A percentile compares a stretch with the other conserved stretches of the same genome.
phyloP scores from a whole-genome alignment of 73 alveolate species.

The Paramecium pentaurelia region DNA sequence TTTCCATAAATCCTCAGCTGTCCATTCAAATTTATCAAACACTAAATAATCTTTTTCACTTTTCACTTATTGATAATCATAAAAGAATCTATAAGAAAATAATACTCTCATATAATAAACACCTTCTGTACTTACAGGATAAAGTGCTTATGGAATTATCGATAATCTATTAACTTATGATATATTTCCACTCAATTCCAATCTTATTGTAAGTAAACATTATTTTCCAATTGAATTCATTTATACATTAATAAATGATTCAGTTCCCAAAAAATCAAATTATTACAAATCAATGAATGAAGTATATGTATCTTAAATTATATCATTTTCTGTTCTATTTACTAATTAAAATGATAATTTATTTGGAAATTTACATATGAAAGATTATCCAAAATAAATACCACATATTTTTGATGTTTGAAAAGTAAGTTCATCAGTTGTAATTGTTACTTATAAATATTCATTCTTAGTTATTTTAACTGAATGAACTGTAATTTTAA shows the following conservation, averaged over 20 bases:
- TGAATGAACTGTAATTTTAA: background rate
- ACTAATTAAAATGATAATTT: background rate
- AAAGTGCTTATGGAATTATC: background rate
- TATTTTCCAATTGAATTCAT: background rate
- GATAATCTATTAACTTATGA: background rate
- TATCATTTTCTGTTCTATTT: background rate
- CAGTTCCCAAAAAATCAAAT: background rate
- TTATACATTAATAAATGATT: background rate
- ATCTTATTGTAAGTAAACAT: background rate
- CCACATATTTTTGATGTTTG: background rate
- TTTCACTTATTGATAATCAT: background rate
- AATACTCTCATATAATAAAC: background rate
- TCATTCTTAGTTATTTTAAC: background rate
- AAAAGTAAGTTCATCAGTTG: background rate
- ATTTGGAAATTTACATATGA: background rate
- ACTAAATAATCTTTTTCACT: background rate
- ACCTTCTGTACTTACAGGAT: background rate
- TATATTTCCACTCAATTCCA: background rate
- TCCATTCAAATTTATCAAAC: background rate
- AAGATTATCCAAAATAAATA: background rate
- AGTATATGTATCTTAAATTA: background rate
- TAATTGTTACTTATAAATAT: background rate
- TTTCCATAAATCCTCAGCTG: background rate
- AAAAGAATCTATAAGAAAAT: background rate
- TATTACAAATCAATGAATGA: background rate